Conservation (phyloP, 2,329 filamentous ascomycete species). For the Ascochyta lentis region DNA sequence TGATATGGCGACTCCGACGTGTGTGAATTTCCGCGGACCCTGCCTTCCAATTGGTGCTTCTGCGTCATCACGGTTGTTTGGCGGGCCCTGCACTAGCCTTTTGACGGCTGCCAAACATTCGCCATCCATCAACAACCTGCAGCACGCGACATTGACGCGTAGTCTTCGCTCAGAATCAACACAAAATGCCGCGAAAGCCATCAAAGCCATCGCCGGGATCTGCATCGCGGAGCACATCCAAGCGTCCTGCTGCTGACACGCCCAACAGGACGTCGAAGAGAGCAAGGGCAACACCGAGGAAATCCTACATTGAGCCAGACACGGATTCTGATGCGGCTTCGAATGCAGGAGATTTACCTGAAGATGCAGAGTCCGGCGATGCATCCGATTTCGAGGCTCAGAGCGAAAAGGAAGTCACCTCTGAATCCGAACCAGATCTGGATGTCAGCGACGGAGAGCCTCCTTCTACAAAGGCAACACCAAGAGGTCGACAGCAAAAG, state of each 20-base stretch:
- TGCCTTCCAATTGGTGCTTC: constrained; percentile 17
- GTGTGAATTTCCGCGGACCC: constrained; percentile 18
- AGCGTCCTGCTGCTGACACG: constrained; percentile 42
- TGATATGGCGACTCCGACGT: constrained; percentile 31
- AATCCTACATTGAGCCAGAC: constrained; percentile 44
- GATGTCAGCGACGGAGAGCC: constrained; percentile 37
- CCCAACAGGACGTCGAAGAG: constrained; percentile 46
- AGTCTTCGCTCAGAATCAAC: not conserved
- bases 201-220: constrained; percentile 24
- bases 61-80: constrained; percentile 27
- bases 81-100: constrained; percentile 22
- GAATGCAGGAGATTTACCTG: not conserved
- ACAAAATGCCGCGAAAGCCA: constrained; percentile 42
- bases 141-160: constrained; percentile 1
- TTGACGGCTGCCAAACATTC: constrained; percentile 18
- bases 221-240: constrained; percentile 41
- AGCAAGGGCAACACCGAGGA: constrained; percentile 41
- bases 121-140: constrained; percentile 1
- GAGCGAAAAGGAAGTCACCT: constrained; percentile 36
- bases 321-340: constrained; percentile 25
- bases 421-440: constrained; percentile 44
- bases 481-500: constrained; percentile 28
- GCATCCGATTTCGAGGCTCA: constrained; percentile 54
- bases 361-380: constrained; percentile 30
- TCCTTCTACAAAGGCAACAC: constrained; percentile 34